Percentiles rank a stretch among this genome's conserved stretches.
Conservation (phyloP, 2,329 filamentous ascomycete genomes). For the Hypoxylon sp. region DNA sequence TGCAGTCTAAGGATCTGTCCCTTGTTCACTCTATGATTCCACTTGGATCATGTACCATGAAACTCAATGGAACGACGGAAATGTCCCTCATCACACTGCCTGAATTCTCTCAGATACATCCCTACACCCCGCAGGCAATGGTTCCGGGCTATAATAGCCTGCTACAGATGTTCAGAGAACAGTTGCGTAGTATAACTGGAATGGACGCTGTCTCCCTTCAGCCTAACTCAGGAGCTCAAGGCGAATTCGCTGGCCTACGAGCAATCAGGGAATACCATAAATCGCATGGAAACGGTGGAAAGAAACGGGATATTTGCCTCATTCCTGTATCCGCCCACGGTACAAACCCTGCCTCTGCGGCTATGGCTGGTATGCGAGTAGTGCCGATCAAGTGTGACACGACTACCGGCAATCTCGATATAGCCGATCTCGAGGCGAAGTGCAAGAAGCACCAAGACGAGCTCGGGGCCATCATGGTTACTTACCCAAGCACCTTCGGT, state of each 20-base stretch:
- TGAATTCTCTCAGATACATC: slow-evolving; percentile 84
- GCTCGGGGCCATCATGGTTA: slow-evolving; percentile 95
- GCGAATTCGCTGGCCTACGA: slow-evolving; percentile 91
- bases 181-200: slow-evolving; percentile 86
- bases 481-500: slow-evolving; percentile 94
- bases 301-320: slow-evolving; percentile 89
- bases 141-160: slow-evolving; percentile 78
- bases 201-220: slow-evolving; percentile 93
- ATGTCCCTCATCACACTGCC: slow-evolving; percentile 89
- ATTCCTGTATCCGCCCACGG: slow-evolving; percentile 97
- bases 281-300: slow-evolving; percentile 68
- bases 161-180: slow-evolving; percentile 79
- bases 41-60: slow-evolving; percentile 97
- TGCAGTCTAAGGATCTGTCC: slow-evolving; percentile 94
- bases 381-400: slow-evolving; percentile 92
- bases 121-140: slow-evolving; percentile 77
- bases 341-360: slow-evolving; percentile 94
- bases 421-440: slow-evolving; percentile 87
- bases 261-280: slow-evolving; percentile 90
- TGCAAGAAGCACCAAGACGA: slow-evolving; percentile 89
- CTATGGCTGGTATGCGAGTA: slow-evolving; percentile 96
- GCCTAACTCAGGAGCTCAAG: slow-evolving; percentile 96
- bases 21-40: slow-evolving; percentile 98
- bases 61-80: slow-evolving; percentile 93
- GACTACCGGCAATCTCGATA: slow-evolving; percentile 89